Evolutionary conservation across 352 stramenopile genomes (phyloP).

Genomic region (Phytophthora citricola): DNA sequence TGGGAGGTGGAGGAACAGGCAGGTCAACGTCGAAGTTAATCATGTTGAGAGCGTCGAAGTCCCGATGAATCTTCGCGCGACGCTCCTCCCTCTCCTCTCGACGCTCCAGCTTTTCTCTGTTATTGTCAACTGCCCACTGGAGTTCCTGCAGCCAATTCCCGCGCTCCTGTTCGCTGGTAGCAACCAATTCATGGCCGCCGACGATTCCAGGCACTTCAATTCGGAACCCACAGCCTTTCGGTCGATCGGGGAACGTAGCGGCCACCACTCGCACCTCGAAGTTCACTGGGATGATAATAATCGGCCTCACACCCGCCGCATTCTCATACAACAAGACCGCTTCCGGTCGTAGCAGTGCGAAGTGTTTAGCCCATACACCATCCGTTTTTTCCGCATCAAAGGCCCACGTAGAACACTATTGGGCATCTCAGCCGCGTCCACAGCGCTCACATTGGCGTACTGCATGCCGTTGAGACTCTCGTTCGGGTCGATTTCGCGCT

Average conservation of each 20-base stretch:
- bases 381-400: conserved; percentile 77
- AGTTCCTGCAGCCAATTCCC: conserved; percentile 83
- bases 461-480: conserved; percentile 84
- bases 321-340: conserved; percentile 77
- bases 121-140: conserved; percentile 67
- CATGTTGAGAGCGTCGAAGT: conserved; percentile 81
- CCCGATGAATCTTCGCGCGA: conserved; percentile 53
- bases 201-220: conserved; percentile 68
- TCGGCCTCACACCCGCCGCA: conserved; percentile 56
- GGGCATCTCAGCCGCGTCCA: conserved; percentile 74
- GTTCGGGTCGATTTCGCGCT: conserved; percentile 25
- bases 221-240: conserved; percentile 62
- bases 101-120: conserved; percentile 51
- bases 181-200: conserved; percentile 65
- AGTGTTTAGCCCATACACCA: conserved; percentile 72
- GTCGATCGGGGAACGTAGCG: conserved; percentile 58
- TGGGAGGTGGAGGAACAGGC: conserved; percentile 2
- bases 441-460: conserved; percentile 70
- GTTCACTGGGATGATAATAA: conserved; percentile 84
- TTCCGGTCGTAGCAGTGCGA: conserved; percentile 71
- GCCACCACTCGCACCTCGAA: conserved; percentile 54
- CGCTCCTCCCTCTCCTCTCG: conserved; percentile 52
- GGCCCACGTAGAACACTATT: conserved; percentile 72
- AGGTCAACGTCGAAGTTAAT: conserved; percentile 74
- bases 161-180: conserved; percentile 69